Conservation (phyloP, 331 rosid species). For the Spiraea crenata region DNA sequence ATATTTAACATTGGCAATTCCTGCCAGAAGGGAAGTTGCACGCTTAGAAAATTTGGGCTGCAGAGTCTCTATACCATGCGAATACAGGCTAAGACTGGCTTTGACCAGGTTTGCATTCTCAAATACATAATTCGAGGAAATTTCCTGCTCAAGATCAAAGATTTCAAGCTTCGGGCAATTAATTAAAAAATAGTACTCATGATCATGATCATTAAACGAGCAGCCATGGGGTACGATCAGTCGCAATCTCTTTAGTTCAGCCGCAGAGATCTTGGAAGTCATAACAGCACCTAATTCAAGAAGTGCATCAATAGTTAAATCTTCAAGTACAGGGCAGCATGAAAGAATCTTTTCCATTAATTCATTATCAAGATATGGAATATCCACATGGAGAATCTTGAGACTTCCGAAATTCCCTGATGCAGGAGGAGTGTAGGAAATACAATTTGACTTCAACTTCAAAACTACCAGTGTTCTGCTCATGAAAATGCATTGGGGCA, state of each 20-base stretch:
- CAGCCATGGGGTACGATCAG: not conserved
- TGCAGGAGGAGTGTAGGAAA: not conserved
- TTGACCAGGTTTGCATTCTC: not conserved
- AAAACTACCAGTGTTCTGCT: not conserved
- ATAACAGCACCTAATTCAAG: not conserved
- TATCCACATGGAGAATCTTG: not conserved
- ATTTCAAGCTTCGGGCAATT: slow-evolving; percentile 1
- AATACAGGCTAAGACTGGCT: not conserved
- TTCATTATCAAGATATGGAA: not conserved
- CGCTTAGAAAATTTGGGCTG: not conserved
- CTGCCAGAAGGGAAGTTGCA: not conserved
- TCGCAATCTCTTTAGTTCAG: not conserved
- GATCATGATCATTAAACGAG: not conserved
- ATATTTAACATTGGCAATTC: slow-evolving; percentile 2
- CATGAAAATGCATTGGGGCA: not conserved
- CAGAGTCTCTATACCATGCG: not conserved
- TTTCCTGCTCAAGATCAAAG: not conserved
- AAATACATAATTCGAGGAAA: not conserved
- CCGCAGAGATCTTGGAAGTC: not conserved
- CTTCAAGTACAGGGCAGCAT: slow-evolving; percentile 6
- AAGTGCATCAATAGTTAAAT: not conserved
- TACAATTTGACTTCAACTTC: not conserved
- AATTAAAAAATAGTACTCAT: not conserved
- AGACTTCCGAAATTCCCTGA: not conserved
- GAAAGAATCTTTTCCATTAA: slow-evolving; percentile 4